Base-by-base conservation (phyloP, 805 yeast species). In the Kockiozyma suomiensis region DNA sequence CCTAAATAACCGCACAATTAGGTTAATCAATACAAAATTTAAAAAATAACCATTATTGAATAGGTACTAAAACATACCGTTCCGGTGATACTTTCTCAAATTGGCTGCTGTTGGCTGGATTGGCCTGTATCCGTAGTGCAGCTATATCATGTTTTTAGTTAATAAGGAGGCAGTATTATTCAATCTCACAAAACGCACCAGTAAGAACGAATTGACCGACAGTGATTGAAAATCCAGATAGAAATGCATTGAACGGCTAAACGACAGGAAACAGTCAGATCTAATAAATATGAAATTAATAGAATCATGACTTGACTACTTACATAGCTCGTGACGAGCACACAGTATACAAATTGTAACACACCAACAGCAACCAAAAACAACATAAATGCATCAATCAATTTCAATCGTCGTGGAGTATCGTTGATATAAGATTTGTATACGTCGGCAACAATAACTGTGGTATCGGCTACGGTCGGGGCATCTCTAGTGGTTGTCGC, bases 191-290 rank as follows among this genome's bases (percentile, higher is more conserved):
- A 25, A 19, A 64, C 37, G 67, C 59, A n/a, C 77, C 78, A 12
- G 96, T 84, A 64, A 94, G 81, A 26, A 94, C 98, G 73, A 94
- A 94, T 74, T 94, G 98, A 13, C 96, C 98, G 52, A 94, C 97
- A 47, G 97, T 89, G 23, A 90, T 79, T 56, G 87, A 82, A 72
- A 94, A 94, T 1, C 98, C 98, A 21, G 96, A 93, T 61, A 94
- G 80, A 72, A 94, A 94, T 25, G 97, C 98, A 75, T 94, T 94
- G 82, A 94, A 94, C 17, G 99, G 99, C 82, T 75, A 52, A 4
- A 12, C 28, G 23, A 2, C 17, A 21, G 12, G 15, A 32, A 32
- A 15, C 8, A 19, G 30, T 10, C 21, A 8, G 23, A 47, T 17
- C 26, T 40, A 12, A 13, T 7, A 4, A 21, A 25, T 12, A 4